Base-by-base conservation (phyloP, 306 rosid genomes). In the Nissolia schottii region DNA sequence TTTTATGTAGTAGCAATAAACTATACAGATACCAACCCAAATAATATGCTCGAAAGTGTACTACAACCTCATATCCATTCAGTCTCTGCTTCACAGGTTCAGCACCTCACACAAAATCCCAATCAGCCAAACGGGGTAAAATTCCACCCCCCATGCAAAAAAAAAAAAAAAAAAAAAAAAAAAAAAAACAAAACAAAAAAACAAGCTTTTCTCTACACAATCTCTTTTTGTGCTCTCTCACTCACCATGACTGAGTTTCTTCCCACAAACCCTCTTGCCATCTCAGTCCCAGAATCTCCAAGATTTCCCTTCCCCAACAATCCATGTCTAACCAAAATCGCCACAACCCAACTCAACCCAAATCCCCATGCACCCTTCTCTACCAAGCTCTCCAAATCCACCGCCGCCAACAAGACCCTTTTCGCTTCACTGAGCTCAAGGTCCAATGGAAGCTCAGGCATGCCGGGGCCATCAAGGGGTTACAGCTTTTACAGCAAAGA, bases 161-260 rank as follows among this genome's bases (percentile, higher is more conserved):
- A 45, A 45, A 45, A 45, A n/a, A n/a, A n/a, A n/a, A n/a, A n/a
- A n/a, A n/a, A n/a, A n/a, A n/a, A n/a, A n/a, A n/a, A n/a, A n/a
- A n/a, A n/a, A n/a, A n/a, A n/a, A n/a, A n/a, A n/a, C n/a, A n/a
- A n/a, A n/a, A n/a, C n/a, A n/a, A n/a, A n/a, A n/a, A n/a, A n/a
- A n/a, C n/a, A n/a, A n/a, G n/a, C n/a, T 15, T 45, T 8, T 14
- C 7, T 13, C 7, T n/a, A 6, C 51, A 45, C 6, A 37, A 14
- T 37, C 43, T 10, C 43, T 10, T 1, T 8, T 1, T 8, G 43
- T 37, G 2, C 43, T 37, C 43, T 37, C 12, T 37, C 24, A 14
- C 69, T 56, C 55, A 73, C 59, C 3, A 79, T 79, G 83, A 59
- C 76, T 15, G 88, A 81, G 6, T 78, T 81, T 58, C 74, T 89